A percentile compares a stretch with the other conserved stretches of the same genome.
Evolutionary conservation across 2,329 filamentous ascomycete species (phyloP).

Genomic region (Cytospora chrysosperma): DNA sequence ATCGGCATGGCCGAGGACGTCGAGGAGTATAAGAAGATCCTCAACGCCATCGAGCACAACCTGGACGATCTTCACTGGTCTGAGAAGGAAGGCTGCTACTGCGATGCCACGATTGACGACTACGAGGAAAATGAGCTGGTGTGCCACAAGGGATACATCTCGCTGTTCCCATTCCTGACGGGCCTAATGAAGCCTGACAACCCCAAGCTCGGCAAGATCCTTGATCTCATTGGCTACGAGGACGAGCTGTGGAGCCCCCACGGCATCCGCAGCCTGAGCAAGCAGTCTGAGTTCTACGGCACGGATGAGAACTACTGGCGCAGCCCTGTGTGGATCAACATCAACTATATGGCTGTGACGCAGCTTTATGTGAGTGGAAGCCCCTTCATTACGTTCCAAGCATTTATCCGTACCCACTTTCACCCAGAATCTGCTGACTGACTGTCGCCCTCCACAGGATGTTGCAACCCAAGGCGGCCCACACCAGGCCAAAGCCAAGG

Average conservation of each 20-base stretch:
- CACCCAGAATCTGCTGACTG: neutral
- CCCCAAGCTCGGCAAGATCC: slow-evolving; percentile 68
- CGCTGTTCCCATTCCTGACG: slow-evolving; percentile 86
- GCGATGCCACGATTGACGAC: slow-evolving; percentile 91
- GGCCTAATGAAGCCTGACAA: slow-evolving; percentile 75
- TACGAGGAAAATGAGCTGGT: slow-evolving; percentile 88
- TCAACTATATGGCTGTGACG: slow-evolving; percentile 85
- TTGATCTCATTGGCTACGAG: slow-evolving; percentile 77
- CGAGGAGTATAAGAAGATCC: slow-evolving; percentile 66
- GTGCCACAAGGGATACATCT: slow-evolving; percentile 96
- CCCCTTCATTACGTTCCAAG: neutral
- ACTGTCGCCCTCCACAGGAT: slow-evolving; percentile 49
- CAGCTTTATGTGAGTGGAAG: slow-evolving; percentile 72
- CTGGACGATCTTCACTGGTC: slow-evolving; percentile 94
- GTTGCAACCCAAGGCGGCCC: slow-evolving; percentile 66
- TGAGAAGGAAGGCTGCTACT: slow-evolving; percentile 76
- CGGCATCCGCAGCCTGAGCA: slow-evolving; percentile 88
- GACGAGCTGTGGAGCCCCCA: slow-evolving; percentile 86
- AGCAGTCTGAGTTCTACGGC: slow-evolving; percentile 77
- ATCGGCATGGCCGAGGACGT: slow-evolving; percentile 77
- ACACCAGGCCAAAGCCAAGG: slow-evolving; percentile 64
- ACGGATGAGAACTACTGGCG: slow-evolving; percentile 98
- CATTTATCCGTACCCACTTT: neutral
- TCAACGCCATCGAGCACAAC: slow-evolving; percentile 78
- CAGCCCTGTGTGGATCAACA: slow-evolving; percentile 91